Base-by-base conservation (phyloP, 2,329 filamentous ascomycete species). In the Fusarium papillatum region DNA sequence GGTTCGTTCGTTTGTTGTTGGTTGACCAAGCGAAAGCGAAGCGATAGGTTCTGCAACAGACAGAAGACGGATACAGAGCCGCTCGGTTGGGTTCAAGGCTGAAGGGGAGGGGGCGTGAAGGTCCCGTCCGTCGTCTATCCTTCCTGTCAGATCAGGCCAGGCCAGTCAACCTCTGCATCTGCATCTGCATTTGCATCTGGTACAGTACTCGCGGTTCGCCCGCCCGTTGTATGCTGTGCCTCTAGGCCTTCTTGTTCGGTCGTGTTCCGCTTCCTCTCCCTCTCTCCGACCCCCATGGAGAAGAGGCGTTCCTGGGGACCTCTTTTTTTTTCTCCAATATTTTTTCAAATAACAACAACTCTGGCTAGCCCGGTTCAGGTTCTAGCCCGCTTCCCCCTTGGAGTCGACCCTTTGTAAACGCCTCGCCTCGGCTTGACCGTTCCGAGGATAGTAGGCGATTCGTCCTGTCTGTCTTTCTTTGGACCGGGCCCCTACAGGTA, bases 361-460 rank as follows among this genome's bases (percentile, higher is more conserved):
- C 26, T 64, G 24, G 19, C 65, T 67, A 61, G 34, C 53, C 65
- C 19, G 26, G n/a, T 57, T 60, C 50, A 22, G 26, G 60, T 59
- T 60, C 69, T 69, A 69, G 66, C 66, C 59, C 53, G 60, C 24
- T 62, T 62, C 63, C 57, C 65, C 66, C 48, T 60, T 41, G 29
- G 22, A 24, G 29, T 16, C 55, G 43, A 43, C 38, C 59, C 59
- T 63, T 63, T n/a, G 64, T 26, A 64, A 63, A 50, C 48, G 48
- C 59, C 59, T 61, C 50, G 57, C 72, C 68, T 79, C 73, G 76
- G 76, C 68, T 67, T 75, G 70, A 65, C 76, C 73, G 71, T 71
- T 70, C 63, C 61, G 65, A 61, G 57, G 62, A 63, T 22, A 69
- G 63, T 60, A 69, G 55, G 53, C 64, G 59, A 73, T 73, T 73